Base-by-base conservation (phyloP, 2,329 filamentous ascomycete genomes). In the Colletotrichum incanum region DNA sequence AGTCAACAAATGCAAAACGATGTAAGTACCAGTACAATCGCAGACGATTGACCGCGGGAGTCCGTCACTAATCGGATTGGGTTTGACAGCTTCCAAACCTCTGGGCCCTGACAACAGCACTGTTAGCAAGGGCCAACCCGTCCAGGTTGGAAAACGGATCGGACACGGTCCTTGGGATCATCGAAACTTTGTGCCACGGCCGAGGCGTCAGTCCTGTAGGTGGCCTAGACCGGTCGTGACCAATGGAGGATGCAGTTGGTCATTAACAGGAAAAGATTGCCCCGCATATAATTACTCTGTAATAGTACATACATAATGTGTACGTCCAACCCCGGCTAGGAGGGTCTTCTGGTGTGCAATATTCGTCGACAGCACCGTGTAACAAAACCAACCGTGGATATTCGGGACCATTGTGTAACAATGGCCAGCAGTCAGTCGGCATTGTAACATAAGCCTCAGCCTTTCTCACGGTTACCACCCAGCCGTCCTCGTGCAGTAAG, bases 151-250 rank as follows among this genome's bases (percentile, higher is more conserved):
- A 59, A 26, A 43, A 7, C 34, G 20, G 56, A 8, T 28, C 56
- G 18, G 56, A 59, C 34, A 59, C 56, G 23, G 56, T 28, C n/a
- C 34, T 37, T 12, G 56, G 3, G 4, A 45, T 59, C 41, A 59
- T 59, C 56, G 56, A 59, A 45, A n/a, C 34, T 23, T n/a, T 59
- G 56, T 59, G 56, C 34, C 41, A 59, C n/a, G 34, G 45, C 45
- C 45, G 45, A 14, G 45, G 45, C 9, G 45, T 23, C 45, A n/a
- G 45, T 49, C 9, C 20, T 23, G 20, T 9, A 4, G 45, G 8
- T 6, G n/a, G 45, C 9, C 45, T 11, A 14, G 45, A 49, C n/a
- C n/a, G 8, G 45, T 23, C n/a, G n/a, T 49, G 45, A 49, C 45
- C 45, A 49, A 49, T 3, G 28, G 4, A 31, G 28, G 28, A 31